Evolutionary conservation across 805 yeast genomes (phyloP), one percentile per base, ranked within the genome.

Genomic region (Maudiozyma pseudohumilis): DNA sequence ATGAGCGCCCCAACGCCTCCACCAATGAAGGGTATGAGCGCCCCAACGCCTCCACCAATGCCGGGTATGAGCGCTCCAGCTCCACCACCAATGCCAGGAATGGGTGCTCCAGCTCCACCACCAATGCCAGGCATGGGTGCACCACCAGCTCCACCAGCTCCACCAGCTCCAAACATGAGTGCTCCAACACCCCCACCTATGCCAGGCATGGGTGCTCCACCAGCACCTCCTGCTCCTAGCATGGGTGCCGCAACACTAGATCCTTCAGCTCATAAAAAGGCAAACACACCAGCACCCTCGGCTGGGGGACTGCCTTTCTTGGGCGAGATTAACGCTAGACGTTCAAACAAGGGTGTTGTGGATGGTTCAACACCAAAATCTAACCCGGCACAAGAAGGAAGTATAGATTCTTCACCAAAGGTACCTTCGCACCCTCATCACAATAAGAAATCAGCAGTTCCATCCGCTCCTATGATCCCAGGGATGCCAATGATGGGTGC

Each of bases 251-350:
- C n/a, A n/a, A 40, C 51, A n/a, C 31, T 48, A 13, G 43, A 54
- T 6, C 29, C 42, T 4, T 28, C 48, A 10, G 32, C 44, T 12
- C 31, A 17, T 11, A 16, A 19, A 15, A 16, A 19, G 7, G 20
- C 40, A 6, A 28, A 40, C 27, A 36, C 49, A 28, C 42, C 48
- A 17, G 39, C 49, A 39, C 39, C 49, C 3, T 42, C 57, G 4
- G 48, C 55, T 19, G 68, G 71, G 1, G 70, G 65, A 0, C 50
- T 73, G 20, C 79, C 80, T 4, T 74, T 74, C 45, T 56, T 74
- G 32, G 72, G 71, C 1, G 69, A 73, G 39, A 74, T 74, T 34
- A 72, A 74, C 43, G 66, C 72, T 15, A 69, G 69, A 47, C 59
- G 79, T 50, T 61, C 68, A 44, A 70, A 73, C 11, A 35, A 64